Conservation (phyloP, 176 grass and related monocot species). For the Oropetium thomaeum region DNA sequence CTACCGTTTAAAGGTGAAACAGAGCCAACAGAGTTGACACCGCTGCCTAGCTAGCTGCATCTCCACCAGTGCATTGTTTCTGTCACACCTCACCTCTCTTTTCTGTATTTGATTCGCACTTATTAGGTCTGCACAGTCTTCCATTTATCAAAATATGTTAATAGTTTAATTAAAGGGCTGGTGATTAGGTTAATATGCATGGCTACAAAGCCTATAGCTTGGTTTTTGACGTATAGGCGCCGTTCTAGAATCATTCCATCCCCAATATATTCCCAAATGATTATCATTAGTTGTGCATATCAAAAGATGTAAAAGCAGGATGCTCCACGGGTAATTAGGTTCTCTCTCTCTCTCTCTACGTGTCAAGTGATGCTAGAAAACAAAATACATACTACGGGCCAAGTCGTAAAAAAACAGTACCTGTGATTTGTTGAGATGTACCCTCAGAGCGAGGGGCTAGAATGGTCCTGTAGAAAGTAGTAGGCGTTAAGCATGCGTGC, state of each 20-base stretch:
- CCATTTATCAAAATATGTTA: conserved; percentile 22
- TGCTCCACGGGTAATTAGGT: neutral
- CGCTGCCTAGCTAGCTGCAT: conserved; percentile 15
- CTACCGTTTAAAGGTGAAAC: conserved; percentile 29
- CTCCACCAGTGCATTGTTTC: conserved; percentile 6
- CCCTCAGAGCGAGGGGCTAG: neutral
- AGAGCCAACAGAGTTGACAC: conserved; percentile 17
- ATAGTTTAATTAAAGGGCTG: neutral
- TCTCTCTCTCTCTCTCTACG: conserved; percentile 13
- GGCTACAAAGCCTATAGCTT: conserved; percentile 35
- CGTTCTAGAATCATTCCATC: conserved; percentile 29
- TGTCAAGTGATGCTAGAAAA: too few species aligned
- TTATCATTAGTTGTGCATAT: conserved; percentile 29
- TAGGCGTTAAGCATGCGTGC: conserved; percentile 14
- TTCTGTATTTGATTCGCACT: neutral
- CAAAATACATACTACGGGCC: too few species aligned
- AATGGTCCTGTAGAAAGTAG: conserved; percentile 13
- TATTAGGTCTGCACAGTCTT: conserved; percentile 31
- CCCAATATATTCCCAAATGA: conserved; percentile 46
- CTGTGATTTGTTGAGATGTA: conserved; percentile 23
- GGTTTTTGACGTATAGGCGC: conserved; percentile 14
- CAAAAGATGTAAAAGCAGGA: conserved; percentile 50
- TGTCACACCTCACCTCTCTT: too few species aligned
- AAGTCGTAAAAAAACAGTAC: neutral
- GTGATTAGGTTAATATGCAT: conserved; percentile 49